Conservation (phyloP, 768 basidiomycete species). For the Suillus weaverae region DNA sequence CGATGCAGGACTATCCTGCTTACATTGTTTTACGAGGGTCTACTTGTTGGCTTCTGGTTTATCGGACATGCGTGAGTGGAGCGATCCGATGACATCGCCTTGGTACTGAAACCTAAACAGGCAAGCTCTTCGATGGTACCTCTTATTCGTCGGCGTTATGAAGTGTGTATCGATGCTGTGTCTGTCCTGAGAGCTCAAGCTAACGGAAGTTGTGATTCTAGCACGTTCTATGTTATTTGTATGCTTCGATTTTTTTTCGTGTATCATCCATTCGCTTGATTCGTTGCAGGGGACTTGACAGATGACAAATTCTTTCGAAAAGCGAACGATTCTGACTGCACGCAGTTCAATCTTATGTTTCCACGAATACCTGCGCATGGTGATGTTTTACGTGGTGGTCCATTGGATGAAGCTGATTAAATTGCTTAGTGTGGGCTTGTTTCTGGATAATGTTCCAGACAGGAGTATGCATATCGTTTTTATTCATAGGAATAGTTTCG, state of each 20-base stretch:
- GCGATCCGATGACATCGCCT: conserved; percentile 3
- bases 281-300: conserved; percentile 77
- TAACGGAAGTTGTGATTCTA: conserved; percentile 28
- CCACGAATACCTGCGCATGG: conserved; percentile 72
- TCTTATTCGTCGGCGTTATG: conserved; percentile 81
- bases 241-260: conserved; percentile 26
- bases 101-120: conserved; percentile 35
- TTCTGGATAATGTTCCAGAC: conserved; percentile 84
- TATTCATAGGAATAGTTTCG: conserved; percentile 75
- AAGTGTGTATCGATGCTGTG: conserved; percentile 50
- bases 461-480: conserved; percentile 71
- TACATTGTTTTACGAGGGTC: conserved; percentile 78
- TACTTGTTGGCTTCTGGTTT: conserved; percentile 94
- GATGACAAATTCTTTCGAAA: conserved; percentile 96
- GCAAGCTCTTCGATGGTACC: conserved; percentile 81
- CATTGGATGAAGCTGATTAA: conserved; percentile 7
- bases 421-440: conserved; percentile 71
- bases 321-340: conserved; percentile 89
- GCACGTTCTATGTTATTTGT: conserved; percentile 88
- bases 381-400: conserved; percentile 32
- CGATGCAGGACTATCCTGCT: conserved; percentile 75
- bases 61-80: conserved; percentile 80
- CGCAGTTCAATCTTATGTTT: conserved; percentile 80
- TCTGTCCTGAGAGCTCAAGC: conserved; percentile 10
- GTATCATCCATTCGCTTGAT: conserved; percentile 9